These are phyloP conservation scores for Periconia macrospinosa DNA, from an alignment of 2,329 filamentous ascomycete genomes.

Conservation along the genomic window DNA sequence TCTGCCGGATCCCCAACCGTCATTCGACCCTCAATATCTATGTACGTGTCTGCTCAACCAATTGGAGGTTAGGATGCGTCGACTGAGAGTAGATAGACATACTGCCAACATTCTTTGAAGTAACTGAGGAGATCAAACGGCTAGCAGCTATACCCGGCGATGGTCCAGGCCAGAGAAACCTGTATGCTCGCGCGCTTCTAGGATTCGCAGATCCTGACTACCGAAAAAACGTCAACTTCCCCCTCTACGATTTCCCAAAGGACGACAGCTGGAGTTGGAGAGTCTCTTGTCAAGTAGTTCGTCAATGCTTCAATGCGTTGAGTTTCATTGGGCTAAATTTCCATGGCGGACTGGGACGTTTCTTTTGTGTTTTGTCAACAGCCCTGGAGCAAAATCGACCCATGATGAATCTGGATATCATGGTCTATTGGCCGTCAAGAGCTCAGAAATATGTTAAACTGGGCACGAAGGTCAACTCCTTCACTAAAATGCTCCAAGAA, in stretches of 20 bases:
- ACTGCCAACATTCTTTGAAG: not conserved
- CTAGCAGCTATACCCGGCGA: not conserved
- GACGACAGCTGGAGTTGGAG: too few species aligned
- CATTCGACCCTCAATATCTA: not conserved
- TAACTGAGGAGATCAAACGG: not conserved
- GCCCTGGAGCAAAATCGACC: not conserved
- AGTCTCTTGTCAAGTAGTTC: too few species aligned
- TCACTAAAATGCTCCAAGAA: not conserved
- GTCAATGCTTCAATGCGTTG: too few species aligned
- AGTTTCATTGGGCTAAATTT: too few species aligned
- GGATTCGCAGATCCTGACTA: too few species aligned
- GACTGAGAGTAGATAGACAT: not conserved
- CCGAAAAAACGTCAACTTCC: too few species aligned
- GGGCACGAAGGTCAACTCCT: not conserved
- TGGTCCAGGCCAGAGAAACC: too few species aligned
- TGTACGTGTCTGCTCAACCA: not conserved
- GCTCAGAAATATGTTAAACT: not conserved
- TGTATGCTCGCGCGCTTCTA: too few species aligned
- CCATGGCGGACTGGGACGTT: too few species aligned
- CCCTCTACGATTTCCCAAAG: not conserved
- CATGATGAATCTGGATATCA: not conserved
- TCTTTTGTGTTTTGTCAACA: too few species aligned
- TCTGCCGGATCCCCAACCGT: too few species aligned
- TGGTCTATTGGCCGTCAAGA: not conserved
- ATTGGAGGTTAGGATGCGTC: not conserved